phyloP scores from a whole-genome alignment of 2,329 filamentous ascomycete genomes.

The Pseudogymnoascus sp. region DNA sequence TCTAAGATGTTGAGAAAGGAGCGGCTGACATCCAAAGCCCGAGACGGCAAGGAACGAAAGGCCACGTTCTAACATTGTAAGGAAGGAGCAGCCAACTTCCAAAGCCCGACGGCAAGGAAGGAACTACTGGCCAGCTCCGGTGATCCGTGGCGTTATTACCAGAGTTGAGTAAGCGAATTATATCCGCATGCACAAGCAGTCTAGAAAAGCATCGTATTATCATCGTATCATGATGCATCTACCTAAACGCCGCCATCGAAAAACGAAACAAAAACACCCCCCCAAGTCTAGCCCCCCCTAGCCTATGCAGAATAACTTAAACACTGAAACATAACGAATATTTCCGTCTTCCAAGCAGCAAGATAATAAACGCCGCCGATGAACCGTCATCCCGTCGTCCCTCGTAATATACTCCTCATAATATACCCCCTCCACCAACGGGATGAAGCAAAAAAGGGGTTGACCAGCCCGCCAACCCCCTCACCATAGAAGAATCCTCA shows the following conservation, averaged over 20 bases:
- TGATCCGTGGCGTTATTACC: neutral
- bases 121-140: neutral
- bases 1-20: neutral
- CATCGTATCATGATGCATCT: neutral
- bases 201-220: neutral
- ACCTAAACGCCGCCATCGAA: neutral
- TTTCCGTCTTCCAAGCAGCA: neutral
- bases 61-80: neutral
- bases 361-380: neutral
- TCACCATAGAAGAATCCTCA: conserved; percentile 12
- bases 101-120: neutral
- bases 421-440: neutral
- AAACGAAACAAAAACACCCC: neutral
- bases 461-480: neutral
- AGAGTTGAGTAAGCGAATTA: neutral
- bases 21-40: neutral
- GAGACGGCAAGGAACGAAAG: too few species aligned
- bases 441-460: neutral
- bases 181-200: neutral
- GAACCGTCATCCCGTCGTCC: neutral
- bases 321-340: neutral
- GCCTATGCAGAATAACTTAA: neutral
- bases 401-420: neutral
- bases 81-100: neutral
- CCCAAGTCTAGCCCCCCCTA: neutral